Evolutionary conservation across 345 rosid species (phyloP), one percentile per base, ranked within the genome.

Genomic region (Moricandia moricandioides): DNA sequence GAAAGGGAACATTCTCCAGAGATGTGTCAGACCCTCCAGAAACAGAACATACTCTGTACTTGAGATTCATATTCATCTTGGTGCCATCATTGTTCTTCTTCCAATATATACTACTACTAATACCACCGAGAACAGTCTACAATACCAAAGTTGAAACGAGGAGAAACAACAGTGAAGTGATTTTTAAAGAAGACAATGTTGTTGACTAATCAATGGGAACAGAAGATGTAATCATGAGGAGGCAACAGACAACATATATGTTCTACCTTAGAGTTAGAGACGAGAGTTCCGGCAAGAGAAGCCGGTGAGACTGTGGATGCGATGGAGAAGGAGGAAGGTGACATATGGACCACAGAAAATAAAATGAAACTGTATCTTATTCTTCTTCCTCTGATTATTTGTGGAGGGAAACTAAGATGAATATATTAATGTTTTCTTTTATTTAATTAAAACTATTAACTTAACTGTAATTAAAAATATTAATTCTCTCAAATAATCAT

Each of bases 1-100:
- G 98, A 59, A 93, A 91, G 0, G 87, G 88, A 54, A 82, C 78
- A 64, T 91, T 87, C 57, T 82, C 86, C 62, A 79, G 60, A 1
- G 85, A 80, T 54, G 86, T 43, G 65, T 71, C 80, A 18, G 70
- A 77, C 1, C 79, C 70, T 67, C 85, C 80, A 34, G 90, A 81
- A 70, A 69, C 86, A 26, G 83, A 71, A 73, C 11, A 8, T 39
- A 17, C 24, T 37, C 43, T 54, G 9, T 34, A 62, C 56, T 52
- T 79, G 40, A 78, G 54, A 74, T 49, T 71, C 60, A 70, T 86
- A 5, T 33, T 5, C 5, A 8, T 58, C 59, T 45, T 69, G n/a
- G 71, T 35, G 16, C 3, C 26, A 30, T 67, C 81, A 39, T 59
- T 60, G 58, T 60, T 78, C 73, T 60, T 78, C 73, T 71, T 77